Percentiles rank a stretch among this genome's conserved stretches.
Evolutionary conservation across 148 eudicot species (phyloP).

Genomic region (Mesembryanthemum crystallinum): DNA sequence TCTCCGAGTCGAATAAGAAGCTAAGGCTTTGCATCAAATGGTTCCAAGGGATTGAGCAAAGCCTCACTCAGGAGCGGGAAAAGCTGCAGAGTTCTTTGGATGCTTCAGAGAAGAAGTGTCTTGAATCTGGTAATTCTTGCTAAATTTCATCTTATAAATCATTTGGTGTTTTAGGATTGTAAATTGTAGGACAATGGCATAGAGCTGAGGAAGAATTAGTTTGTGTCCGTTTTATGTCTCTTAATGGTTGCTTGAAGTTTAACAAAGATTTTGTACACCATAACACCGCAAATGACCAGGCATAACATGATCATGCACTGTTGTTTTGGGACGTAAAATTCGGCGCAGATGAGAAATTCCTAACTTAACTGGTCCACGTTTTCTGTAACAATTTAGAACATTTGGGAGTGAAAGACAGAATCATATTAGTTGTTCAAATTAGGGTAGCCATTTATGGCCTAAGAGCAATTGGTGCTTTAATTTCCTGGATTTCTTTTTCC

Average conservation of each 20-base stretch:
- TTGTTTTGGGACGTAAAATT: neutral
- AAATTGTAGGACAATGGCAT: neutral
- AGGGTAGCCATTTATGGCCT: neutral
- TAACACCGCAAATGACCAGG: neutral
- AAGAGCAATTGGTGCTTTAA: neutral
- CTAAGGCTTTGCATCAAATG: slow-evolving; percentile 58
- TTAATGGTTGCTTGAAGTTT: neutral
- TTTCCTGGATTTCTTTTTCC: neutral
- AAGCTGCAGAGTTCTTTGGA: slow-evolving; percentile 37
- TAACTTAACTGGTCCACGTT: neutral
- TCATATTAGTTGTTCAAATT: neutral
- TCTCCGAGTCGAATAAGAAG: slow-evolving; percentile 44
- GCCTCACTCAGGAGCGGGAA: slow-evolving; percentile 46
- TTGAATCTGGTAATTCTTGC: slow-evolving; percentile 42
- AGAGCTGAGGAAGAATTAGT: neutral
- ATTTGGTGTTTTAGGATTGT: neutral
- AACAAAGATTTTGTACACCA: neutral
- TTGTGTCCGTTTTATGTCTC: neutral
- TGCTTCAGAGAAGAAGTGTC: slow-evolving; percentile 41
- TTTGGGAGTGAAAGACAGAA: neutral
- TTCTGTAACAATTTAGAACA: neutral
- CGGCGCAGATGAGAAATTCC: neutral
- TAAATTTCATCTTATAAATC: neutral
- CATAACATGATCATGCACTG: neutral
- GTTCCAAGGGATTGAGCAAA: slow-evolving; percentile 59